Evolutionary conservation across 257 asterid genomes (phyloP).

Genomic region (Solanum acaule): DNA sequence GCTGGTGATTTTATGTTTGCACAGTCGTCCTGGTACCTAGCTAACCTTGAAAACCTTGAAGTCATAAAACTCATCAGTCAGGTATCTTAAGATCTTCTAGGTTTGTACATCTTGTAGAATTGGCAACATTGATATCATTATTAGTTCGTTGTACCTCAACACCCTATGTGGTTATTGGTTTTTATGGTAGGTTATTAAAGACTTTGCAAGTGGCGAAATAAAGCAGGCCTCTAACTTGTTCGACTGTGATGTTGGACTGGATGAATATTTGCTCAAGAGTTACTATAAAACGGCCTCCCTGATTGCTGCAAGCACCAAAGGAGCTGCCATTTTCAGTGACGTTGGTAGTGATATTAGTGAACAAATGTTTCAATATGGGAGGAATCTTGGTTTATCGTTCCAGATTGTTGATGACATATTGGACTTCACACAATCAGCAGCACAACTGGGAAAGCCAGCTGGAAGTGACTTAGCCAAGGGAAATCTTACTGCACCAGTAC

Average conservation of each 20-base stretch:
- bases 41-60: slow-evolving; percentile 90
- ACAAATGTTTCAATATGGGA: slow-evolving; percentile 83
- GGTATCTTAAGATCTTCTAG: slow-evolving; percentile 25
- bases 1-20: slow-evolving; percentile 99
- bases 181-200: slow-evolving; percentile 72
- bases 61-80: slow-evolving; percentile 94
- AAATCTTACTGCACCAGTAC: slow-evolving; percentile 79
- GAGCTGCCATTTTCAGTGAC: slow-evolving; percentile 84
- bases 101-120: background rate
- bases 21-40: slow-evolving; percentile 96
- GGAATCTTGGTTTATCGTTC: slow-evolving; percentile 80
- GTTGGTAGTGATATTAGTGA: slow-evolving; percentile 39
- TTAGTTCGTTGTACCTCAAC: background rate
- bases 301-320: slow-evolving; percentile 90
- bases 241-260: slow-evolving; percentile 76
- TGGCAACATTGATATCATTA: background rate
- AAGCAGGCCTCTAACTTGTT: slow-evolving; percentile 84
- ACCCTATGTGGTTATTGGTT: background rate
- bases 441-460: slow-evolving; percentile 89
- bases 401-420: slow-evolving; percentile 86
- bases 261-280: slow-evolving; percentile 82
- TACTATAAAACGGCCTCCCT: slow-evolving; percentile 92
- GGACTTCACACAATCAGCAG: slow-evolving; percentile 90
- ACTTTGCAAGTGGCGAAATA: slow-evolving; percentile 96
- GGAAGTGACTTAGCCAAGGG: slow-evolving; percentile 84